Conservation (phyloP, 208 protist species). For the Zelonia costaricensis region DNA sequence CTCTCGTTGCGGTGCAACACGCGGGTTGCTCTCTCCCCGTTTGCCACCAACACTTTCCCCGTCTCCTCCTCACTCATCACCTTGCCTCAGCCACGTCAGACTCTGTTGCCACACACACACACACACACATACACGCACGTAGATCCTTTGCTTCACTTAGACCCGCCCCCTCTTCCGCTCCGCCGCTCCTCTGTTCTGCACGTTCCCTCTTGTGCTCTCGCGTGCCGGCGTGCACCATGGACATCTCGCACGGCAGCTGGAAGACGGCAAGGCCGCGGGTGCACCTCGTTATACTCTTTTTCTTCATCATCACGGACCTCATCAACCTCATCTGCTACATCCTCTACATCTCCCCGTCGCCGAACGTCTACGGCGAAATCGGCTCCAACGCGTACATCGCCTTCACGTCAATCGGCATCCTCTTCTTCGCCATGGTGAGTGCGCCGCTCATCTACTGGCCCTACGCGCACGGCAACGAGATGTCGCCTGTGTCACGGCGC, state of each 20-base stretch:
- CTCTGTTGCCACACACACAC: constrained; percentile 1
- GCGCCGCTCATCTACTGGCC: constrained; percentile 78
- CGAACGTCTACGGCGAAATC: constrained; percentile 8
- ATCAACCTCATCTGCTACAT: constrained; percentile 71
- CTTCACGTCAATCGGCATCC: constrained; percentile 52
- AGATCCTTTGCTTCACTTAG: not conserved
- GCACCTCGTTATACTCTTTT: constrained; percentile 56
- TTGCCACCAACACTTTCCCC: not conserved
- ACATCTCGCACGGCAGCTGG: constrained; percentile 16
- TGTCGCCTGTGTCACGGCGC: constrained; percentile 61
- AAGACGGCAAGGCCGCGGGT: constrained; percentile 38
- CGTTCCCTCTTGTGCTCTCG: not conserved
- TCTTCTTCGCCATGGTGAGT: constrained; percentile 43
- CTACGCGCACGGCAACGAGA: constrained; percentile 63
- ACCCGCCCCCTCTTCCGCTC: no score
- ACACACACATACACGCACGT: not conserved
- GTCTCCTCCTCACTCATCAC: no score
- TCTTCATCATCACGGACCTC: constrained; percentile 53
- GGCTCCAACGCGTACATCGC: constrained; percentile 57
- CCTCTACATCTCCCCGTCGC: constrained; percentile 33
- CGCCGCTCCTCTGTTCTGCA: not conserved
- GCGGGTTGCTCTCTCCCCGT: not conserved
- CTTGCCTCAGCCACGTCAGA: not conserved
- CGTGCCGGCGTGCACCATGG: no score
- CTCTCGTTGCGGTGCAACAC: no score